Percentiles rank a stretch among this genome's conserved stretches.
phyloP scores from a whole-genome alignment of 768 basidiomycete species.

The Hydnomerulius pinastri region DNA sequence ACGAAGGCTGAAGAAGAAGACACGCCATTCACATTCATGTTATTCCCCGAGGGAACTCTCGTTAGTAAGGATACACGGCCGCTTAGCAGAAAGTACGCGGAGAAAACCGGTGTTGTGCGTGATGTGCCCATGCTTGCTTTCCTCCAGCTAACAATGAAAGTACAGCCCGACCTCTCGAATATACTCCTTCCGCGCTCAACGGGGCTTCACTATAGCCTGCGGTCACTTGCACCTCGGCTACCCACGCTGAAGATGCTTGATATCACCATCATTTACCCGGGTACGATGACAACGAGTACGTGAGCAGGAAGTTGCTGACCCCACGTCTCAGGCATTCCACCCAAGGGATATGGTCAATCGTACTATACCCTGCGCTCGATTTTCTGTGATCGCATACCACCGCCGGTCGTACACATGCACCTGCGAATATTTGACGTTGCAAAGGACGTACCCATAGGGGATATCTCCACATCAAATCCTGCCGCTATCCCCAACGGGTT shows the following conservation, averaged over 20 bases:
- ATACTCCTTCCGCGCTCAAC: constrained; percentile 91
- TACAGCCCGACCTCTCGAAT: constrained; percentile 76
- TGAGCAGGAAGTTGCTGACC: not conserved
- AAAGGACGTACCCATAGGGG: constrained; percentile 68
- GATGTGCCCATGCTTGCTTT: constrained; percentile 1
- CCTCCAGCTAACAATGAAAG: constrained; percentile 9
- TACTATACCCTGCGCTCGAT: constrained; percentile 91
- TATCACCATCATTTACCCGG: constrained; percentile 89
- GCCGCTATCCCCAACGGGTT: constrained; percentile 29
- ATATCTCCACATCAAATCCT: constrained; percentile 44
- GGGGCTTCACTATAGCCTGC: constrained; percentile 82
- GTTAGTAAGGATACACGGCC: constrained; percentile 86
- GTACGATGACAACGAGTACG: constrained; percentile 37
- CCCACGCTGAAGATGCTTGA: constrained; percentile 84
- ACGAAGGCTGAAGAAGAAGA: constrained; percentile 65
- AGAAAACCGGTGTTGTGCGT: constrained; percentile 86
- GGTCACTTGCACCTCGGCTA: constrained; percentile 76
- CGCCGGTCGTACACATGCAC: constrained; percentile 87
- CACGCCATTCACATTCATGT: constrained; percentile 75
- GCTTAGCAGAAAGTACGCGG: constrained; percentile 82
- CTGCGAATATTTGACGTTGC: constrained; percentile 75
- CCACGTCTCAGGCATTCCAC: constrained; percentile 62
- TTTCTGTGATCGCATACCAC: constrained; percentile 77
- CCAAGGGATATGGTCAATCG: constrained; percentile 78
- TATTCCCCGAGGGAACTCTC: constrained; percentile 97